Conservation (phyloP, 495 filamentous ascomycete genomes). For the Hypoxylon fragiforme region DNA sequence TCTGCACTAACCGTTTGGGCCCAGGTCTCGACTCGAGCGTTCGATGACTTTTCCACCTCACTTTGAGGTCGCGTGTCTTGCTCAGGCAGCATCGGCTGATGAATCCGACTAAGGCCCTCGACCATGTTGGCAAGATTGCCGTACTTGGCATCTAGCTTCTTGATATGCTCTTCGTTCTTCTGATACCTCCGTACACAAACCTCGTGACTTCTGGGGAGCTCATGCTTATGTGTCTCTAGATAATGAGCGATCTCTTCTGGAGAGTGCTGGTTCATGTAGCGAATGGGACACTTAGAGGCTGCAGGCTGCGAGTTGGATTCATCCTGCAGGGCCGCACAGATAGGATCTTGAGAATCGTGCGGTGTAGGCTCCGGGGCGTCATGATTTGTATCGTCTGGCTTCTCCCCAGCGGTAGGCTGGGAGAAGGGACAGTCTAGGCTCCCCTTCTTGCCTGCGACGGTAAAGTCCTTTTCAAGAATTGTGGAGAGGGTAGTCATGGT, state of each 20-base stretch:
- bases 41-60: conserved; percentile 54
- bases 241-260: conserved; percentile 90
- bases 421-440: conserved; percentile 65
- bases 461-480: conserved; percentile 67
- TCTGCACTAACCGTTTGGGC: conserved; percentile 66
- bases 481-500: conserved; percentile 55
- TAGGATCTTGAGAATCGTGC: conserved; percentile 59
- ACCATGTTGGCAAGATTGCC: conserved; percentile 90
- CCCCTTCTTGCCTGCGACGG: conserved; percentile 62
- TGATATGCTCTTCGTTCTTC: conserved; percentile 76
- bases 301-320: conserved; percentile 55
- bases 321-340: conserved; percentile 61
- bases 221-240: conserved; percentile 89
- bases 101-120: conserved; percentile 77
- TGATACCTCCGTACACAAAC: conserved; percentile 88
- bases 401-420: conserved; percentile 27
- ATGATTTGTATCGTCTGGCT: conserved; percentile 16
- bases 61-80: conserved; percentile 53
- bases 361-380: conserved; percentile 27
- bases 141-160: conserved; percentile 87
- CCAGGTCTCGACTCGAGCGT: conserved; percentile 76
- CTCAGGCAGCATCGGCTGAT: conserved; percentile 75
- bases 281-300: conserved; percentile 78
- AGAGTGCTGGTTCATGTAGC: conserved; percentile 84
- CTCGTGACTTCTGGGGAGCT: conserved; percentile 86